Evolutionary conservation across 2,329 filamentous ascomycete species (phyloP).

Genomic region (Thielaviopsis ethacetica): DNA sequence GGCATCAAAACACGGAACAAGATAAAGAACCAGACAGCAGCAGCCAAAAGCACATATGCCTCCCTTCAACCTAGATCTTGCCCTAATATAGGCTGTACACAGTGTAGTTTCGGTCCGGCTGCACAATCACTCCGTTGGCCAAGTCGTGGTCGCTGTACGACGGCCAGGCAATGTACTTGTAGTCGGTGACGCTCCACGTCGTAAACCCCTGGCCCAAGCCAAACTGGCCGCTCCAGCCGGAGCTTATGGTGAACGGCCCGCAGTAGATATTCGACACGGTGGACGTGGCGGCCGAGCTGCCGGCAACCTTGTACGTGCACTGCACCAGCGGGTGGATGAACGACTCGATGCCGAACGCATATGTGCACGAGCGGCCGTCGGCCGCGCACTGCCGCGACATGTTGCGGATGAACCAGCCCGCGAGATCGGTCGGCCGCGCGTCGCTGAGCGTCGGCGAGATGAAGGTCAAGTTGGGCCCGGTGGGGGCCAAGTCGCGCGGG

Average conservation of each 20-base stretch:
- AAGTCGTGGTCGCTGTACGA: conserved; percentile 37
- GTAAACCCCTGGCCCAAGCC: conserved; percentile 36
- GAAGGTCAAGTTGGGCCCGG: not conserved
- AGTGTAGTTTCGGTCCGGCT: conserved; percentile 1
- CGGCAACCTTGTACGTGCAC: conserved; percentile 25
- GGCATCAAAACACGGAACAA: too few species aligned
- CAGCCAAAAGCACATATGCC: too few species aligned
- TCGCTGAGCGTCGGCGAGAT: not conserved
- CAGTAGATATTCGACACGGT: conserved; percentile 26
- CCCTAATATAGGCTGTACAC: not conserved
- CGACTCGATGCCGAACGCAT: conserved; percentile 28
- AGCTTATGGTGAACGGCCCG: conserved; percentile 33
- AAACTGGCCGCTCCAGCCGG: conserved; percentile 40
- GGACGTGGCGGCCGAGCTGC: conserved; percentile 20
- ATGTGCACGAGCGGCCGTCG: conserved; percentile 25
- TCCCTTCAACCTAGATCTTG: too few species aligned
- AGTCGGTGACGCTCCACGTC: conserved; percentile 32
- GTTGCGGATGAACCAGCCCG: conserved; percentile 27
- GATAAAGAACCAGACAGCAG: too few species aligned
- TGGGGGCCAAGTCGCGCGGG: not conserved
- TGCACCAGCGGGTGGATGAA: conserved; percentile 17
- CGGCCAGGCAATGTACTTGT: conserved; percentile 32
- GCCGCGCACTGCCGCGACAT: conserved; percentile 25
- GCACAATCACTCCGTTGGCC: conserved; percentile 6
- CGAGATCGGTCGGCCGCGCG: conserved; percentile 14